Evolutionary conservation across 495 filamentous ascomycete species (phyloP), one percentile per base, ranked within the genome.

Genomic region (Penicillium fimorum): DNA sequence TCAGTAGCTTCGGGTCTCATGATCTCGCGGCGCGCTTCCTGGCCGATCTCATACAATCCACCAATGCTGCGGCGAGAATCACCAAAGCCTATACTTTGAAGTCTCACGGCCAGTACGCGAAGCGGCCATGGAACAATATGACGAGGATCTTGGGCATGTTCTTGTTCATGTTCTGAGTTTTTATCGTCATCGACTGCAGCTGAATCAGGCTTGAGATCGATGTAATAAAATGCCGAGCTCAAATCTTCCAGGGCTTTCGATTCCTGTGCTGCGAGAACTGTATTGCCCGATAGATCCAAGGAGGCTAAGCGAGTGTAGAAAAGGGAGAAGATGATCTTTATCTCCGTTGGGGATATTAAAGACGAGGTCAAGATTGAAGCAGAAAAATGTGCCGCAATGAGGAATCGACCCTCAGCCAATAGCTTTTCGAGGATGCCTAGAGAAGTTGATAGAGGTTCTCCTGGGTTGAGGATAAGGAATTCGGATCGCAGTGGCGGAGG

Each of bases 51-150:
- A 65, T 96, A 97, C 64, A 94, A 88, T 22, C 86, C 86, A 69
- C 88, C 90, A 38, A 98, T 85, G n/a, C 86, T 86, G 49, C 90
- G 79, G n/a, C 92, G 80, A 38, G 85, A 79, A 70, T 97, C 94
- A 15, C 84, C 86, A 61, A 90, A 93, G 1, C 88, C 90, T 37
- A 96, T 84, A 13, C 87, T 88, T 62, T 96, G 91, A 32, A 97
- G 78, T 3, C 92, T 78, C 22, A 96, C 87, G 3, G 83, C 85
- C 10, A 97, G 76, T 3, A 96, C 82, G 5, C 93, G 81, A 45
- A 98, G 79, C 47, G 87, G 85, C 94, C 94, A 98, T 8, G 93
- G 93, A 0, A 90, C 87, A 4, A 93, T 78, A 69, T 87, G 85
- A 25, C 61, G 67, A 54, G 60, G 61, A 32, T 66, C 48, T 10